phyloP scores from a whole-genome alignment of 2,329 filamentous ascomycete species.

The Microdochium bolleyi region DNA sequence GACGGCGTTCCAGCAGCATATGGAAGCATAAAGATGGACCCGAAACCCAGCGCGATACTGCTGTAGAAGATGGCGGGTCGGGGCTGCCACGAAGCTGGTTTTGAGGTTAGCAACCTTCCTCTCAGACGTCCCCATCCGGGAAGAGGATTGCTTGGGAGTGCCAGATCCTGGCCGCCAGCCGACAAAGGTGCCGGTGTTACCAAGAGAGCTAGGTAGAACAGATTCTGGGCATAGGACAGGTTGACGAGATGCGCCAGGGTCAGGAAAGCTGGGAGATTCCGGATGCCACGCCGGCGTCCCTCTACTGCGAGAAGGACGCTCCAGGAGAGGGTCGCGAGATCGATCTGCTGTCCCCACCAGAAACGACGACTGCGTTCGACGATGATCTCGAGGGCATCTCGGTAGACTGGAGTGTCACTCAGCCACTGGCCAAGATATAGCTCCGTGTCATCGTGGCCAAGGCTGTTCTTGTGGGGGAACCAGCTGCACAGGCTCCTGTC shows the following conservation, averaged over 20 bases:
- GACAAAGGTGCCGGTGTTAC: slow-evolving; percentile 43
- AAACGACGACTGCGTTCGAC: slow-evolving; percentile 45
- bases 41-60: slow-evolving; percentile 25
- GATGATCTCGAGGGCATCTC: slow-evolving; percentile 45
- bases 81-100: slow-evolving; percentile 35
- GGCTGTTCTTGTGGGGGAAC: slow-evolving; percentile 21
- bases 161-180: slow-evolving; percentile 13
- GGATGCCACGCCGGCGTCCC: slow-evolving; percentile 48
- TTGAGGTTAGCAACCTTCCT: slow-evolving; percentile 24
- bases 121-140: slow-evolving; percentile 17
- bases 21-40: slow-evolving; percentile 27
- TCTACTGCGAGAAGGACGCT: slow-evolving; percentile 50
- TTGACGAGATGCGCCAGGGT: slow-evolving; percentile 50
- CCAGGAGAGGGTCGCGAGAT: slow-evolving; percentile 45
- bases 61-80: slow-evolving; percentile 24
- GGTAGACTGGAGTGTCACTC: slow-evolving; percentile 40
- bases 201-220: slow-evolving; percentile 53
- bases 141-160: slow-evolving; percentile 17
- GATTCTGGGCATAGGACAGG: slow-evolving; percentile 53
- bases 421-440: slow-evolving; percentile 42
- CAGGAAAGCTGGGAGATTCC: slow-evolving; percentile 47
- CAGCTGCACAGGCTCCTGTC: not conserved
- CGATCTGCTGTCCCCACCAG: slow-evolving; percentile 56
- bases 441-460: slow-evolving; percentile 18
- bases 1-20: slow-evolving; percentile 29